Percentiles rank a stretch among this genome's conserved stretches.
Conservation (phyloP, 1,284 basidiomycete species). For the Uromyces viciae-fabae region DNA sequence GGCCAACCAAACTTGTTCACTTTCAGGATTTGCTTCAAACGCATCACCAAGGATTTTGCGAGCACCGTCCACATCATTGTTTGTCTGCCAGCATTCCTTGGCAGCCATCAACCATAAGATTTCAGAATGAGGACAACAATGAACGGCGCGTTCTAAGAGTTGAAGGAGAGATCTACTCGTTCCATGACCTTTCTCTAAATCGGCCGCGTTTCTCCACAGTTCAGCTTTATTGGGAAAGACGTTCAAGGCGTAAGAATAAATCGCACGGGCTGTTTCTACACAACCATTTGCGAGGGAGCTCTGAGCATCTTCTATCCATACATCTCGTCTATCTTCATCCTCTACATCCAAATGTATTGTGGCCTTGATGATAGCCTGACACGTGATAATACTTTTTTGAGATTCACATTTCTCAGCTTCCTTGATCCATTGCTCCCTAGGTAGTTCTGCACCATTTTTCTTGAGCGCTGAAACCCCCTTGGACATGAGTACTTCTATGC, state of each 20-base stretch:
- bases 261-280: conserved; percentile 77
- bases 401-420: conserved; percentile 88
- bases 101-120: conserved; percentile 95
- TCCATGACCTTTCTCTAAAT: conserved; percentile 85
- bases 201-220: conserved; percentile 85
- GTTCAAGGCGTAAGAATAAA: conserved; percentile 81
- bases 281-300: conserved; percentile 69
- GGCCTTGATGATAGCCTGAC: conserved; percentile 90
- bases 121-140: conserved; percentile 87
- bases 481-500: conserved; percentile 83
- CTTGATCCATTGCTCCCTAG: conserved; percentile 90
- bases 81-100: conserved; percentile 82
- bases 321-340: conserved; percentile 82
- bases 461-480: conserved; percentile 73
- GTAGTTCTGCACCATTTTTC: conserved; percentile 79
- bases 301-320: conserved; percentile 90
- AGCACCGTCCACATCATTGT: conserved; percentile 77
- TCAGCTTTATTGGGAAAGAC: conserved; percentile 79
- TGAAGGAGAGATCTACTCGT: conserved; percentile 77
- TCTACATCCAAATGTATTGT: conserved; percentile 91
- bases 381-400: conserved; percentile 78
- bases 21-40: conserved; percentile 91
- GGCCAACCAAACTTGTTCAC: conserved; percentile 93
- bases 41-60: conserved; percentile 80
- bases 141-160: conserved; percentile 74